These are phyloP conservation scores for Staphylotrichum longicolle DNA, from an alignment of 495 filamentous ascomycete species.

Conservation along the genomic window DNA sequence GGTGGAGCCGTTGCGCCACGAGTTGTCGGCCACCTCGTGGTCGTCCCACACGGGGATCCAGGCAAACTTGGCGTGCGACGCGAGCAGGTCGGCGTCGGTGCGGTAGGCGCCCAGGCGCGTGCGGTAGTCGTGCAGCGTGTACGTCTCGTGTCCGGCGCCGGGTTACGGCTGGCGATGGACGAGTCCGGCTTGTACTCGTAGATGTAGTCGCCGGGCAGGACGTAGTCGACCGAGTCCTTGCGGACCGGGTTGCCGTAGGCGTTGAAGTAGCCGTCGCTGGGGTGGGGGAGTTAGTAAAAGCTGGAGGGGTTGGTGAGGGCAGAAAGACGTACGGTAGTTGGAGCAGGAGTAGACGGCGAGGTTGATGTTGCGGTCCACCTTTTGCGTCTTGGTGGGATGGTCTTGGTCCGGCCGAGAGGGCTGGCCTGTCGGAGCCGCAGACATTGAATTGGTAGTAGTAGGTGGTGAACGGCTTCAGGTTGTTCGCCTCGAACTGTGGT, in stretches of 20 bases:
- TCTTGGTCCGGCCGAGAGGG: conserved; percentile 55
- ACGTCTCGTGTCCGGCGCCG: conserved; percentile 51
- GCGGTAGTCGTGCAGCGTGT: conserved; percentile 59
- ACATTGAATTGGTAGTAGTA: conserved; percentile 60
- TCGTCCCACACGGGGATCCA: conserved; percentile 75
- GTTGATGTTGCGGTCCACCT: conserved; percentile 41
- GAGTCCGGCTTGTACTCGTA: conserved; percentile 59
- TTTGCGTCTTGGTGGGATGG: conserved; percentile 42
- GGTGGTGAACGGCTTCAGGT: conserved; percentile 57
- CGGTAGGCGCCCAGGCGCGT: conserved; percentile 59
- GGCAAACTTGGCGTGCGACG: conserved; percentile 56
- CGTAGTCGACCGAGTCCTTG: conserved; percentile 66
- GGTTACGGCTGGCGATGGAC: conserved; percentile 46
- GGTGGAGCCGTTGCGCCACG: conserved; percentile 56
- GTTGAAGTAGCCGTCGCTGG: conserved; percentile 55
- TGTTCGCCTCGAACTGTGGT: conserved; percentile 56
- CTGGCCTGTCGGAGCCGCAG: conserved; percentile 47
- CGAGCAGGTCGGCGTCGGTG: conserved; percentile 59
- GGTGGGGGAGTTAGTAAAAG: conserved; percentile 8
- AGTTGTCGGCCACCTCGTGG: conserved; percentile 66
- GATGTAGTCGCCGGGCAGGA: conserved; percentile 67
- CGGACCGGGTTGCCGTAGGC: conserved; percentile 63
- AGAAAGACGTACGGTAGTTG: conserved; percentile 49
- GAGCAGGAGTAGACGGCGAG: conserved; percentile 58
- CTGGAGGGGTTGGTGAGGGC: conserved; percentile 17